Evolutionary conservation across 2,329 filamentous ascomycete genomes (phyloP), one percentile per base, ranked within the genome.

Genomic region (Myotisia sp.): DNA sequence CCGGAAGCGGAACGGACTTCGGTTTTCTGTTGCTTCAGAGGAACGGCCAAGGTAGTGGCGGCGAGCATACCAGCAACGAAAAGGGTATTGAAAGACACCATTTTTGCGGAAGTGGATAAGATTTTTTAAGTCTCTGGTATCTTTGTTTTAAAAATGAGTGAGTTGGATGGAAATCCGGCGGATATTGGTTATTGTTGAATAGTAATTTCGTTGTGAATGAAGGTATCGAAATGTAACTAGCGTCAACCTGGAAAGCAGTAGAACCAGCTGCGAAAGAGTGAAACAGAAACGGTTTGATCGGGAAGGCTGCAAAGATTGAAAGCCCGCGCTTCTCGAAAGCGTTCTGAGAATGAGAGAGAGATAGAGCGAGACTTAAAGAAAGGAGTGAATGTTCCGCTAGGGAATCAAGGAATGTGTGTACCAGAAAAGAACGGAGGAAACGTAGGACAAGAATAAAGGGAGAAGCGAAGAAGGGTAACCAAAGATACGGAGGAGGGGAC

Each of bases 61-160:
- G 54, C 56, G 42, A 60, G 34, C n/a, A 56, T 42, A 41, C 45
- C 50, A 22, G 50, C 43, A 20, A 51, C 44, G 29, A 57, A 37
- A 32, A 57, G 37, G 32, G 49, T 41, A 38, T 51, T 53, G 37
- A 52, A 55, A 40, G 55, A 54, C 14, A 41, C 37, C 58, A 60
- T 60, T 44, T 46, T 54, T 34, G 29, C 27, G 10, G 20, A 19
- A 7, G 22, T 4, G 16, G n/a, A n/a, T n/a, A n/a, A n/a, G n/a
- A n/a, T n/a, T n/a, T n/a, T n/a, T n/a, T n/a, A n/a, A n/a, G n/a
- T n/a, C n/a, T n/a, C n/a, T n/a, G n/a, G 4, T 6, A 27, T 13
- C 10, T 4, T 12, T 7, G 8, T 18, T 26, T 21, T 17, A 10
- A 10, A 10, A 33, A 19, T 3, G 20, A 20, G 4, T n/a, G 8